Conservation (phyloP, 306 rosid species). For the Citrullus colocynthis region DNA sequence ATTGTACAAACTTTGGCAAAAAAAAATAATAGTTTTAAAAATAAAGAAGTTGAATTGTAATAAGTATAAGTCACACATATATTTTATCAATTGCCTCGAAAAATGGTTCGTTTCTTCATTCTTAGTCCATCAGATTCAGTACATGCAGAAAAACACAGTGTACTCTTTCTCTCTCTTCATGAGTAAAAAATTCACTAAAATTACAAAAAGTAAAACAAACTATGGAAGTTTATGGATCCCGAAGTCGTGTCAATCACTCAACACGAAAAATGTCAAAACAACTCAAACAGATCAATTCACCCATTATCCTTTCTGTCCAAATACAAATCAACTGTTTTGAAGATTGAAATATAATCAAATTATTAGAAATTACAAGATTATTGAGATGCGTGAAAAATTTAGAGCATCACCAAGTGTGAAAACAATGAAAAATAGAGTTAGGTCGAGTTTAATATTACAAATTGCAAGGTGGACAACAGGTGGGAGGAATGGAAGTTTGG, state of each 20-base stretch:
- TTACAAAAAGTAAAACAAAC: neutral
- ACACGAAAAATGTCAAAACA: constrained; percentile 16
- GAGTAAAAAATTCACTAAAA: neutral
- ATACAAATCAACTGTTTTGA: neutral
- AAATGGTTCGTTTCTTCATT: neutral
- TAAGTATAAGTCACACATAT: too few relatives aligned
- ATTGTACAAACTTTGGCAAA: too few relatives aligned
- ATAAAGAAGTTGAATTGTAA: too few relatives aligned
- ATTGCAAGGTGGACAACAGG: too few relatives aligned
- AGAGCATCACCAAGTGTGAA: too few relatives aligned
- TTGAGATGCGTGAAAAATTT: too few relatives aligned
- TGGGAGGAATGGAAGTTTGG: too few relatives aligned
- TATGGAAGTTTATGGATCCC: constrained; percentile 13
- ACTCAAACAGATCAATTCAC: constrained; percentile 15
- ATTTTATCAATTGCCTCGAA: neutral
- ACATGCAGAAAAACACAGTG: neutral
- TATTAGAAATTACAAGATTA: too few relatives aligned
- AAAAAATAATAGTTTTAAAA: too few relatives aligned
- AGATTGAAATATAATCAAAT: too few relatives aligned
- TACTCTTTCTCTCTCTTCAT: neutral
- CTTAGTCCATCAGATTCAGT: constrained; percentile 4
- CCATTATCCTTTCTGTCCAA: neutral
- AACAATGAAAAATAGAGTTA: too few relatives aligned
- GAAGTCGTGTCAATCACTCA: constrained; percentile 38
- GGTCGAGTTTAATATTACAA: too few relatives aligned